phyloP scores from a whole-genome alignment of 2,329 filamentous ascomycete genomes.

The Pseudogymnoascus sp. region DNA sequence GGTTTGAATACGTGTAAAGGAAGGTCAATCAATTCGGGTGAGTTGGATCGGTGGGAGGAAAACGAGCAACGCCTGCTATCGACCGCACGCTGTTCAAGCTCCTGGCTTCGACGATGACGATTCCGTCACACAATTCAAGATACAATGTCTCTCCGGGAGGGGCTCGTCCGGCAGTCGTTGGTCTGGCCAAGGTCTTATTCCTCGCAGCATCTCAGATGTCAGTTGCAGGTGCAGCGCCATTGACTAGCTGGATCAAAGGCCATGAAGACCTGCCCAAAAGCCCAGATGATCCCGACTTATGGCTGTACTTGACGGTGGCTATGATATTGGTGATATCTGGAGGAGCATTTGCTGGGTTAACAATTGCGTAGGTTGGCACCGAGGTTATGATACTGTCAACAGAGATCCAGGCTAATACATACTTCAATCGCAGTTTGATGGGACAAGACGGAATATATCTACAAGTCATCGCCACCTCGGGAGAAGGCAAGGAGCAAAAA shows the following conservation, averaged over 20 bases:
- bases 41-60: not conserved
- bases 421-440: slow-evolving; percentile 23
- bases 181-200: slow-evolving; percentile 43
- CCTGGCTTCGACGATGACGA: not conserved
- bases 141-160: slow-evolving; percentile 6
- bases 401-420: not conserved
- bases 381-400: not conserved
- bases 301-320: slow-evolving; percentile 74
- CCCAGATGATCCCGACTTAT: slow-evolving; percentile 56
- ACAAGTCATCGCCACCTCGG: slow-evolving; percentile 78
- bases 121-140: not conserved
- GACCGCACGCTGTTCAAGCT: not conserved
- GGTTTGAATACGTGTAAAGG: not conserved
- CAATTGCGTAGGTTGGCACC: slow-evolving; percentile 56
- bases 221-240: slow-evolving; percentile 25
- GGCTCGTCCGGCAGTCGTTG: slow-evolving; percentile 41
- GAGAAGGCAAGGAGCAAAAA: slow-evolving; percentile 68
- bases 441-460: slow-evolving; percentile 85
- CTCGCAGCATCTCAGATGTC: slow-evolving; percentile 36
- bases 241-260: slow-evolving; percentile 32
- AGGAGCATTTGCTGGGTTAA: slow-evolving; percentile 86
- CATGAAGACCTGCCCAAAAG: slow-evolving; percentile 40
- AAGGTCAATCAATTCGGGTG: not conserved
- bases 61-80: not conserved
- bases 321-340: slow-evolving; percentile 53